Evolutionary conservation across 1,139 yeast species (phyloP).

Genomic region (Scheffersomyces cryptocercus): DNA sequence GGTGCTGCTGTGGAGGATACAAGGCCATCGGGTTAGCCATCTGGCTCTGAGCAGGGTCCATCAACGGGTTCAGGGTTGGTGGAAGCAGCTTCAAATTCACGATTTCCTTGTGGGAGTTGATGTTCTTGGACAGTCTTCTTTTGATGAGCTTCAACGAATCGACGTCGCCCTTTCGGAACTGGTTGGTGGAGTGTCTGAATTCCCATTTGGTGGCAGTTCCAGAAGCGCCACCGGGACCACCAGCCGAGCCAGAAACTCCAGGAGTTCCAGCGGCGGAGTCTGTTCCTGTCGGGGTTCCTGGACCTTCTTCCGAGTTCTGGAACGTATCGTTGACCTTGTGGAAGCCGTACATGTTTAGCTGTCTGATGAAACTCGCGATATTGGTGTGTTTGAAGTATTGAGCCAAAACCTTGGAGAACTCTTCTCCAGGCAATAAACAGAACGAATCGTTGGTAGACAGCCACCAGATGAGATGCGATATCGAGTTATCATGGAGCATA

Average conservation of each 20-base stretch:
- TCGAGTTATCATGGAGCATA: constrained; percentile 57
- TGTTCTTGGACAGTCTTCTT: constrained; percentile 61
- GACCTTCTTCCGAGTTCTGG: constrained; percentile 19
- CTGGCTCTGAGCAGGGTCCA: constrained; percentile 8
- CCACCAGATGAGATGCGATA: constrained; percentile 58
- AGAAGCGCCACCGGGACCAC: constrained; percentile 6
- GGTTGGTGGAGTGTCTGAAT: constrained; percentile 66
- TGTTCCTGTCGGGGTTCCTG: constrained; percentile 2
- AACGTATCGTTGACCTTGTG: constrained; percentile 61
- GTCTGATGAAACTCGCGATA: constrained; percentile 71
- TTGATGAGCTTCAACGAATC: constrained; percentile 59
- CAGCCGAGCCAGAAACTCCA: constrained; percentile 6
- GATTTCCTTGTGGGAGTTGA: constrained; percentile 42
- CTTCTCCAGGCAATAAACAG: constrained; percentile 51
- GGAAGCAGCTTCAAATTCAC: constrained; percentile 36
- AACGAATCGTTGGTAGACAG: constrained; percentile 43
- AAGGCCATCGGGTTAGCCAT: constrained; percentile 2
- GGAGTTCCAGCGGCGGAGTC: constrained; percentile 10
- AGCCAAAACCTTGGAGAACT: constrained; percentile 61
- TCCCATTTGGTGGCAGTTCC: constrained; percentile 52
- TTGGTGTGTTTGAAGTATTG: constrained; percentile 76
- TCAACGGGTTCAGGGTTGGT: constrained; percentile 24
- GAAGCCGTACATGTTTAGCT: constrained; percentile 51
- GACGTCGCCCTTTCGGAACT: constrained; percentile 65
- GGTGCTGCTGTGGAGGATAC: constrained; percentile 5